A percentile compares a stretch with the other conserved stretches of the same genome.
These are phyloP conservation scores for Friedmanniomyces endolithicus DNA, from an alignment of 495 filamentous ascomycete genomes.

Conservation along the genomic window DNA sequence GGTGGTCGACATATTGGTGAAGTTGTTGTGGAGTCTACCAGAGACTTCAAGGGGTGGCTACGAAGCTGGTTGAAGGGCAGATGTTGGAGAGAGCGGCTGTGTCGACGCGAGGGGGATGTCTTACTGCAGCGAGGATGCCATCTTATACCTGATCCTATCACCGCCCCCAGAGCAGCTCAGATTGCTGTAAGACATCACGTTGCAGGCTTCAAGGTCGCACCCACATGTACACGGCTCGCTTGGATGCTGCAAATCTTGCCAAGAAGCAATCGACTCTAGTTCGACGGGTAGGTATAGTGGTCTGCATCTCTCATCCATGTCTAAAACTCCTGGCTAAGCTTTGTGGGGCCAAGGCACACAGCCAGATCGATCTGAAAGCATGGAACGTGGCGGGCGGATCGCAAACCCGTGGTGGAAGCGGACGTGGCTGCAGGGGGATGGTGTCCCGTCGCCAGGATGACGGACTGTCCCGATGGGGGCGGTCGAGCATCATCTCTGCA, in stretches of 20 bases:
- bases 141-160: too few species aligned
- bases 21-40: slow-evolving; percentile 1
- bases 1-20: slow-evolving; percentile 10
- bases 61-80: background rate
- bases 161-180: background rate
- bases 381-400: background rate
- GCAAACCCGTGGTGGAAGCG: background rate
- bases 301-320: background rate
- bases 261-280: background rate
- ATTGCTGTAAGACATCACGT: background rate
- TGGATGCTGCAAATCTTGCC: background rate
- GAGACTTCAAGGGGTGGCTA: background rate
- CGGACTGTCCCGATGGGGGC: background rate
- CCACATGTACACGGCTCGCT: background rate
- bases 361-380: slow-evolving; percentile 3
- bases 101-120: background rate
- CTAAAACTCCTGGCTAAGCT: slow-evolving; percentile 13
- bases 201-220: background rate
- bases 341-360: background rate
- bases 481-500: background rate
- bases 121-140: background rate
- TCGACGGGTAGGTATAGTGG: background rate
- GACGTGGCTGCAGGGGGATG: background rate
- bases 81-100: background rate
- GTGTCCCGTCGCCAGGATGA: background rate